These are phyloP conservation scores for Fennellomyces sp. DNA, from an alignment of 371 early-diverging fungal species.

Conservation along the genomic window DNA sequence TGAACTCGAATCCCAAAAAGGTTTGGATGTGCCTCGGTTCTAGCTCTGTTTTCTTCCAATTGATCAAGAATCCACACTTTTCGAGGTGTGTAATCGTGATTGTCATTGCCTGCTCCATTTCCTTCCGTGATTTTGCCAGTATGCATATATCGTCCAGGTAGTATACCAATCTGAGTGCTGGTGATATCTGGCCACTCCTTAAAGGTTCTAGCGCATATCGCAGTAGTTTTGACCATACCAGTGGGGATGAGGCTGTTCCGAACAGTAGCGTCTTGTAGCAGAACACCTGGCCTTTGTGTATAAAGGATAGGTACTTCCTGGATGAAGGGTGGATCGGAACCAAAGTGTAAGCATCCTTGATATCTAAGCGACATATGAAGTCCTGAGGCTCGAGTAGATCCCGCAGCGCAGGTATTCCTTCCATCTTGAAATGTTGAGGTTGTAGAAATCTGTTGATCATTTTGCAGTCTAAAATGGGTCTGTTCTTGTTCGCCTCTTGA, in stretches of 20 bases:
- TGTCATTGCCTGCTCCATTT: neutral
- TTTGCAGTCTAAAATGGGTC: conserved; percentile 13
- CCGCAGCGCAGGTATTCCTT: conserved; percentile 13
- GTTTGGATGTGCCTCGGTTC: conserved; percentile 4
- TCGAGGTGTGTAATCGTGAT: neutral
- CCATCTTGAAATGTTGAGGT: conserved; percentile 16
- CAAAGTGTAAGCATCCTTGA: conserved; percentile 3
- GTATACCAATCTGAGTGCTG: neutral
- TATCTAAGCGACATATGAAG: neutral
- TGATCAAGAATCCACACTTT: neutral
- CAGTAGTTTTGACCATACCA: neutral
- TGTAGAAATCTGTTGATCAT: conserved; percentile 8
- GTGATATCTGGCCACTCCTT: too few species aligned
- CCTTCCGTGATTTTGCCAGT: conserved; percentile 1
- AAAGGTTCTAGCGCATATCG: neutral
- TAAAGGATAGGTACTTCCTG: neutral
- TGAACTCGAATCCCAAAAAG: conserved; percentile 14
- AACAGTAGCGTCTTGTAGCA: neutral
- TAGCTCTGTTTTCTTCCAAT: conserved; percentile 12
- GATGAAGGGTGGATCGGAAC: conserved; percentile 4
- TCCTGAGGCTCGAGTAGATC: neutral
- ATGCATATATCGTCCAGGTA: conserved; percentile 24
- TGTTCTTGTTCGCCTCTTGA: conserved; percentile 4
- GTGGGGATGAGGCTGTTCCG: neutral
- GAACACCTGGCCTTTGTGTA: neutral